Percentiles rank a stretch among this genome's conserved stretches.
Conservation (phyloP, 306 rosid species). For the Lagenaria siceraria region DNA sequence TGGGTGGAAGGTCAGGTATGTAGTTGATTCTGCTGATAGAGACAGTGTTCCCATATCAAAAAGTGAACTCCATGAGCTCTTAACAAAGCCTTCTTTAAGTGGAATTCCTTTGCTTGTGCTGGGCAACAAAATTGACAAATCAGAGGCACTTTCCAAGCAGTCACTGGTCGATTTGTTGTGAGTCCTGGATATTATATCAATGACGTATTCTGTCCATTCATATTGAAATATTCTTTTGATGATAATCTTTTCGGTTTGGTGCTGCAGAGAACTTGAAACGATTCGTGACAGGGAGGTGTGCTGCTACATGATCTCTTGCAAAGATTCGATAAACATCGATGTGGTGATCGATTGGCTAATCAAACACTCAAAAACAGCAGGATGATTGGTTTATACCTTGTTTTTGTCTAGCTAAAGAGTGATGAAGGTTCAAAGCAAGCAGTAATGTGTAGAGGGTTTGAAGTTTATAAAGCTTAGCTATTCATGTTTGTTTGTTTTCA, state of each 20-base stretch:
- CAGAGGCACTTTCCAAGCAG: constrained; percentile 91
- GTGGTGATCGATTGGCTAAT: constrained; percentile 91
- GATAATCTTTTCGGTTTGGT: constrained; percentile 2
- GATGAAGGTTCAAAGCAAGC: background rate
- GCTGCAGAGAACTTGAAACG: constrained; percentile 69
- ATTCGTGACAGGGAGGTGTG: constrained; percentile 71
- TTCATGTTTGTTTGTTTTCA: background rate
- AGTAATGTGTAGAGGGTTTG: background rate
- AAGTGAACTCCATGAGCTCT: constrained; percentile 77
- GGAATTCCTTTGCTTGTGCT: constrained; percentile 79
- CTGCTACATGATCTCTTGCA: constrained; percentile 97
- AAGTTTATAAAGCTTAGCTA: background rate
- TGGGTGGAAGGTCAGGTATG: constrained; percentile 45
- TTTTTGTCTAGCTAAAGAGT: background rate
- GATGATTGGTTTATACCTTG: constrained; percentile 17
- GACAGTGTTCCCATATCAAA: constrained; percentile 78
- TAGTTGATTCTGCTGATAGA: constrained; percentile 91
- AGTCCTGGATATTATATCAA: constrained; percentile 19
- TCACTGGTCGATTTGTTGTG: constrained; percentile 79
- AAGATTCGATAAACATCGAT: constrained; percentile 87
- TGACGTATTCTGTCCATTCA: background rate
- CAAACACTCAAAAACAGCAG: constrained; percentile 78
- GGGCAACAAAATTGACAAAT: constrained; percentile 88
- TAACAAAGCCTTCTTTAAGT: constrained; percentile 56
- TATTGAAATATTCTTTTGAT: background rate